A percentile compares a stretch with the other conserved stretches of the same genome.
Conservation (phyloP, 177 flowering plant genomes). For the Vitis hybrid region DNA sequence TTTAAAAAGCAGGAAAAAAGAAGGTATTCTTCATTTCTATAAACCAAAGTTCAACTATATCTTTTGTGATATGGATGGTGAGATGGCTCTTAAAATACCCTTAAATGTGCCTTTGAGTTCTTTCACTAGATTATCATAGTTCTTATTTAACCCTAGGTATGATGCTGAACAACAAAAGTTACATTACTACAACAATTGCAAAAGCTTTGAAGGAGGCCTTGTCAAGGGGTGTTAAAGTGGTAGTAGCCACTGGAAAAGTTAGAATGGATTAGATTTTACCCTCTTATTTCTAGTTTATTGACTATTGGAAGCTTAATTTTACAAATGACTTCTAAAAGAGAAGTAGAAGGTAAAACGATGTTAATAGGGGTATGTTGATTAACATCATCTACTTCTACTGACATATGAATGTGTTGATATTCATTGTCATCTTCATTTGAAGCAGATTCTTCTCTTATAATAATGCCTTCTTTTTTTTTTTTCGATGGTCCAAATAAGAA, state of each 20-base stretch:
- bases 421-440: too few relatives aligned
- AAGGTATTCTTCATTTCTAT: slow-evolving; percentile 83
- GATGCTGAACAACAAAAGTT: slow-evolving; percentile 85
- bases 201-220: slow-evolving; percentile 78
- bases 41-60: slow-evolving; percentile 83
- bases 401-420: too few relatives aligned
- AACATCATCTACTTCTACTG: too few relatives aligned
- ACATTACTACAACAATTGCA: slow-evolving; percentile 56
- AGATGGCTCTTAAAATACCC: slow-evolving; percentile 19
- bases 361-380: too few relatives aligned
- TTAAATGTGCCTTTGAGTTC: not conserved
- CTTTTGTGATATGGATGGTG: slow-evolving; percentile 99
- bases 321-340: too few relatives aligned
- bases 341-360: too few relatives aligned
- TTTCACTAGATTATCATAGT: slow-evolving; percentile 10
- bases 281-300: not conserved
- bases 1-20: slow-evolving; percentile 75
- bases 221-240: slow-evolving; percentile 82
- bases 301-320: too few relatives aligned
- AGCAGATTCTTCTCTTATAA: too few relatives aligned
- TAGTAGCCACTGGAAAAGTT: slow-evolving; percentile 96
- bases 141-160: slow-evolving; percentile 59
- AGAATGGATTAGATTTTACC: slow-evolving; percentile 10
- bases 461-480: too few relatives aligned
- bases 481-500: too few relatives aligned